These are phyloP conservation scores for Vicia villosa DNA, from an alignment of 306 rosid genomes.

Conservation along the genomic window DNA sequence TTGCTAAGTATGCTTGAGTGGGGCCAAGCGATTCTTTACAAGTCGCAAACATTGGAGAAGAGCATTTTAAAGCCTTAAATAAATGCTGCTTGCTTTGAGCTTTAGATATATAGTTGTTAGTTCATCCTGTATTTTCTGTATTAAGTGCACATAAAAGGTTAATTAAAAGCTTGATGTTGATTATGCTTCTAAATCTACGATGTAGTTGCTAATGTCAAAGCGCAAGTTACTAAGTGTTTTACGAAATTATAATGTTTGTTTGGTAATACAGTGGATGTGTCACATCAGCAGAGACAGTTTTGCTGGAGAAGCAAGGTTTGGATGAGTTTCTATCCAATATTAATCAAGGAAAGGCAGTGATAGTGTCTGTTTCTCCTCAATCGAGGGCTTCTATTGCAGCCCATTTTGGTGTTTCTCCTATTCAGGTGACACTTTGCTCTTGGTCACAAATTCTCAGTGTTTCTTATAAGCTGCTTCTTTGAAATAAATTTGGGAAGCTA, in stretches of 20 bases:
- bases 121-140: background rate
- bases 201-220: constrained; percentile 28
- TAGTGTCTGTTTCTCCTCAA: constrained; percentile 89
- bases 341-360: constrained; percentile 63
- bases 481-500: background rate
- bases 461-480: constrained; percentile 13
- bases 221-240: background rate
- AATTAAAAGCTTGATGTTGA: background rate
- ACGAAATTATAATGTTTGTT: constrained; percentile 26
- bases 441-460: background rate
- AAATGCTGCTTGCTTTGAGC: constrained; percentile 6
- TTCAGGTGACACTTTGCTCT: constrained; percentile 57
- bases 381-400: constrained; percentile 91
- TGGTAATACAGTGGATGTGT: constrained; percentile 80
- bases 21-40: constrained; percentile 7
- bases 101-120: background rate
- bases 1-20: background rate
- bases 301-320: constrained; percentile 97
- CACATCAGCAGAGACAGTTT: constrained; percentile 92
- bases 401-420: constrained; percentile 82
- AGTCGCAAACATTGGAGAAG: background rate
- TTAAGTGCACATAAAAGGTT: background rate
- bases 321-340: constrained; percentile 82
- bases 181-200: background rate
- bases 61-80: background rate